Conservation (phyloP, 768 basidiomycete genomes). For the Asterophora lycoperdoides region DNA sequence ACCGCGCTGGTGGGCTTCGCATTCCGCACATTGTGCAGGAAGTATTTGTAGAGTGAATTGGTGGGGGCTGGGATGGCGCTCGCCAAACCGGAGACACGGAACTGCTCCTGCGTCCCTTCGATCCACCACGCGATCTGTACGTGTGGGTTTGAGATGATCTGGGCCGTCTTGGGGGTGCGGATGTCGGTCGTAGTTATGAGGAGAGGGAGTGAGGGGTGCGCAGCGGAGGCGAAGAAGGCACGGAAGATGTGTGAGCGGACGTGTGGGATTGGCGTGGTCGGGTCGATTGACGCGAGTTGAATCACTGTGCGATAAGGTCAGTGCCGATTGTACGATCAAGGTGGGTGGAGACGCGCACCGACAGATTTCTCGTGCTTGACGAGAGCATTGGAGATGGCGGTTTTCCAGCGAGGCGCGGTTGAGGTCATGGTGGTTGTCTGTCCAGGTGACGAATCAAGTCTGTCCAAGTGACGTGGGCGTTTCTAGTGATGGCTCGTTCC, state of each 20-base stretch:
- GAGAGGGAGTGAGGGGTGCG: constrained; percentile 48
- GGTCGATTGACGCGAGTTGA: constrained; percentile 58
- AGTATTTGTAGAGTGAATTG: constrained; percentile 33
- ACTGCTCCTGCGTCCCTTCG: constrained; percentile 62
- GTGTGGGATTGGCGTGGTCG: constrained; percentile 39
- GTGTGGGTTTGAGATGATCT: constrained; percentile 44
- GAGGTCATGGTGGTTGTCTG: constrained; percentile 13
- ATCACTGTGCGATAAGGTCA: constrained; percentile 36
- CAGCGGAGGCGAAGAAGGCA: constrained; percentile 43
- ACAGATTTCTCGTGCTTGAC: constrained; percentile 33
- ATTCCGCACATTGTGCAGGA: constrained; percentile 19
- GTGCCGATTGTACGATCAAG: neutral
- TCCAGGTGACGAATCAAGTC: no score
- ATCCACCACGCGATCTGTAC: constrained; percentile 78
- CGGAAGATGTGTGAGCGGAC: constrained; percentile 68
- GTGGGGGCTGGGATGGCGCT: constrained; percentile 50
- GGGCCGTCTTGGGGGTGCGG: constrained; percentile 62
- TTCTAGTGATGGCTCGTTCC: no score
- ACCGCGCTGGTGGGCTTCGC: constrained; percentile 17
- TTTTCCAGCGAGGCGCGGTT: constrained; percentile 43
- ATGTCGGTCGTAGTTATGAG: constrained; percentile 68
- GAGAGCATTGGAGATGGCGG: constrained; percentile 39
- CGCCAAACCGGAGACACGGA: constrained; percentile 58
- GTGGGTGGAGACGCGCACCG: constrained; percentile 25
- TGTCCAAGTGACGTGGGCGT: neutral